Evolutionary conservation across 768 basidiomycete species (phyloP).

Genomic region (Mycena vulgaris): DNA sequence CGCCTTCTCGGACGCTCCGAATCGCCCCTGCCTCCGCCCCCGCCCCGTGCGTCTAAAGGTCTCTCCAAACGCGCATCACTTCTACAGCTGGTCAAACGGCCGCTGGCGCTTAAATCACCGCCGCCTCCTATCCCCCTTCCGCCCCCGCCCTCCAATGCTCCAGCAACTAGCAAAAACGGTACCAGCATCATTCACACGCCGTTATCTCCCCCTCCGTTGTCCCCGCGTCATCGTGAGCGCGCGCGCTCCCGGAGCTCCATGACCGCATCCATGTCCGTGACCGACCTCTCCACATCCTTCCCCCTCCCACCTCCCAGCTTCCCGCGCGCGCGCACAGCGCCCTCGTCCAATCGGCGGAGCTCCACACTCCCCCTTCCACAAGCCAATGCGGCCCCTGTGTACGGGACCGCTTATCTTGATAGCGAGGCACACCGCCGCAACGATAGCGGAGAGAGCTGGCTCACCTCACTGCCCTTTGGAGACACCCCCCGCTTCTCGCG

Average conservation of each 20-base stretch:
- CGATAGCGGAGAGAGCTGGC: slow-evolving; percentile 50
- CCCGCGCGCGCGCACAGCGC: slow-evolving; percentile 28
- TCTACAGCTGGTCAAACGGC: slow-evolving; percentile 23
- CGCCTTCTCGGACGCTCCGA: slow-evolving; percentile 6
- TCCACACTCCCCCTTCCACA: background rate
- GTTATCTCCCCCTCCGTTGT: slow-evolving; percentile 21
- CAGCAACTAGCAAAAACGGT: background rate
- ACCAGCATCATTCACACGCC: slow-evolving; percentile 6
- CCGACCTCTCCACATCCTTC: slow-evolving; percentile 13
- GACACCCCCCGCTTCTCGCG: slow-evolving; percentile 59
- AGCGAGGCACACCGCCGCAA: background rate
- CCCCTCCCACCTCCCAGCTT: slow-evolving; percentile 28
- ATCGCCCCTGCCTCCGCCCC: background rate
- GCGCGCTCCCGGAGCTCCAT: slow-evolving; percentile 22
- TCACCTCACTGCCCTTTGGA: slow-evolving; percentile 52
- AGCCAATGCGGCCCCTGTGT: background rate
- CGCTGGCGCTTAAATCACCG: background rate
- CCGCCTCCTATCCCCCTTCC: slow-evolving; percentile 24
- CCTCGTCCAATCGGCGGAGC: slow-evolving; percentile 29
- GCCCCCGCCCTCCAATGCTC: slow-evolving; percentile 6
- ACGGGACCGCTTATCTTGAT: background rate
- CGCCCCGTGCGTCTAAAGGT: background rate
- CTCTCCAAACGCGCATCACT: slow-evolving; percentile 20
- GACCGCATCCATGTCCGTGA: slow-evolving; percentile 2
- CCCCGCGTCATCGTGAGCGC: slow-evolving; percentile 26